A percentile compares a stretch with the other conserved stretches of the same genome.
Conservation (phyloP, 148 eudicot species). For the Agrostemma githago region DNA sequence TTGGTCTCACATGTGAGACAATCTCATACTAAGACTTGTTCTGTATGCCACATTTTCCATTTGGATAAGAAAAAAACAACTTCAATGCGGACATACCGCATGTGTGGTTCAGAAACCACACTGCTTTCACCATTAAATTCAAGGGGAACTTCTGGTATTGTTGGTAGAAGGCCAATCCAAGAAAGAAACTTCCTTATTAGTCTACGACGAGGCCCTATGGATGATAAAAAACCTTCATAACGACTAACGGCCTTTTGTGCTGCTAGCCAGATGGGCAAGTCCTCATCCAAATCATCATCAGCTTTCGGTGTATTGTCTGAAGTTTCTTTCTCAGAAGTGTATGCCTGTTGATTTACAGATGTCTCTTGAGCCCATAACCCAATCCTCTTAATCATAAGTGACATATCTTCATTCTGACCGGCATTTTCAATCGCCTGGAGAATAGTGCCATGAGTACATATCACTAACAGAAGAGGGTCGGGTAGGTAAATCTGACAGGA, state of each 20-base stretch:
- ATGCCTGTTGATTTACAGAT: conserved; percentile 32
- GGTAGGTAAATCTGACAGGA: neutral
- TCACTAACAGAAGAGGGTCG: neutral
- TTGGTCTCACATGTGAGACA: neutral
- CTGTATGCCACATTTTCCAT: neutral
- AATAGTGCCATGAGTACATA: conserved; percentile 22
- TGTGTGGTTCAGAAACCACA: conserved; percentile 50
- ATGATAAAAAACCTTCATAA: conserved; percentile 83
- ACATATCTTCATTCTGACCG: conserved; percentile 32
- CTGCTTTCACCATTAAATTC: conserved; percentile 37
- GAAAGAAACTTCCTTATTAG: conserved; percentile 65
- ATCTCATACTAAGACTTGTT: neutral
- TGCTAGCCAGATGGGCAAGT: conserved; percentile 78
- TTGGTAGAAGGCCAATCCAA: conserved; percentile 58
- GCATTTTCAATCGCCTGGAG: conserved; percentile 34
- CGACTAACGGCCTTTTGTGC: conserved; percentile 91
- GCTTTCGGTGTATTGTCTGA: conserved; percentile 27
- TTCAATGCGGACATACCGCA: conserved; percentile 43
- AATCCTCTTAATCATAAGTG: conserved; percentile 38
- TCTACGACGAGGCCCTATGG: conserved; percentile 82
- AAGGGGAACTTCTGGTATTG: conserved; percentile 43
- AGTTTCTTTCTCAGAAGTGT: conserved; percentile 36
- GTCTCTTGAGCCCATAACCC: conserved; percentile 52
- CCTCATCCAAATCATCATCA: conserved; percentile 38
- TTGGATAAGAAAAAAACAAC: neutral